Evolutionary conservation across 495 filamentous ascomycete genomes (phyloP).

Genomic region (Endocarpon pusillum): DNA sequence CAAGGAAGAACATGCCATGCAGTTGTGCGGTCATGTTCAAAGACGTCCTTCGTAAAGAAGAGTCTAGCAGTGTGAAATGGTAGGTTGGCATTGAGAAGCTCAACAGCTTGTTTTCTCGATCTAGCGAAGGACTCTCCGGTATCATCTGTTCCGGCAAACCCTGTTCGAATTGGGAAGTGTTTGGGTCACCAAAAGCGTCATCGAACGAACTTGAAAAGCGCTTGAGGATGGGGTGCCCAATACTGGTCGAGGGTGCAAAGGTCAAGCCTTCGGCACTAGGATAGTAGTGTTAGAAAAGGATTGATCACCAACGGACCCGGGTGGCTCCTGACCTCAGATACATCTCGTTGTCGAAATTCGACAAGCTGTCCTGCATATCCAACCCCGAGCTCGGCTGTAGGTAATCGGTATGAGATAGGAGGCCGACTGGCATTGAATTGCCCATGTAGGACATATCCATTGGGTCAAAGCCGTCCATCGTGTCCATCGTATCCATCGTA

Average conservation of each 20-base stretch:
- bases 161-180: slow-evolving; percentile 6
- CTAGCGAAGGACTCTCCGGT: slow-evolving; percentile 28
- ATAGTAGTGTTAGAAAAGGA: slow-evolving; percentile 3
- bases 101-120: slow-evolving; percentile 64
- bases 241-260: slow-evolving; percentile 17
- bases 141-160: slow-evolving; percentile 8
- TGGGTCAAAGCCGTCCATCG: slow-evolving; percentile 51
- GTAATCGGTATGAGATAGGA: slow-evolving; percentile 35
- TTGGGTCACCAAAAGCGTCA: slow-evolving; percentile 44
- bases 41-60: slow-evolving; percentile 38
- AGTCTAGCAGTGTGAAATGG: slow-evolving; percentile 53
- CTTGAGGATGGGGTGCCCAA: slow-evolving; percentile 19
- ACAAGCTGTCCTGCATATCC: slow-evolving; percentile 36
- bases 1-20: slow-evolving; percentile 91
- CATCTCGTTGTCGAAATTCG: slow-evolving; percentile 40
- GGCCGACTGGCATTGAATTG: slow-evolving; percentile 33
- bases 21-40: slow-evolving; percentile 64
- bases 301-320: too few species aligned
- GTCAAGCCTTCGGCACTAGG: slow-evolving; percentile 23
- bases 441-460: slow-evolving; percentile 47
- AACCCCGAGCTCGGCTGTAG: slow-evolving; percentile 33
- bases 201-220: slow-evolving; percentile 40
- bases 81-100: slow-evolving; percentile 57
- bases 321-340: slow-evolving; percentile 43
- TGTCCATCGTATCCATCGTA: too few species aligned